phyloP scores from a whole-genome alignment of 202 grass and related monocot species.

The Zizania palustris region DNA sequence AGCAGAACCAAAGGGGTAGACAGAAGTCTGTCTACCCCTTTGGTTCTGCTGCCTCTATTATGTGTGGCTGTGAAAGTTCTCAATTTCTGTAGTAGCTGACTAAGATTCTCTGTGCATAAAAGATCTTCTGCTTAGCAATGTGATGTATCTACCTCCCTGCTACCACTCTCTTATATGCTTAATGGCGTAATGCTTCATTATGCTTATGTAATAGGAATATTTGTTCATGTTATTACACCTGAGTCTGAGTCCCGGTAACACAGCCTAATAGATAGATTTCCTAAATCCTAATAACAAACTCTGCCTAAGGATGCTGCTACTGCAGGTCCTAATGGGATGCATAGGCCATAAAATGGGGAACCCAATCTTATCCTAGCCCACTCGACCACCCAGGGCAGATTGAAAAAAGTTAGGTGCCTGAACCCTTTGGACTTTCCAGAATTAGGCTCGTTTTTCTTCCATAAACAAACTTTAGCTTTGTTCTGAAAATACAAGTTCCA shows the following conservation, averaged over 20 bases:
- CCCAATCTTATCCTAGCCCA: not conserved
- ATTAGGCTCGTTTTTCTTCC: not conserved
- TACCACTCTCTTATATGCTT: too few relatives aligned
- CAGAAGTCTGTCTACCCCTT: too few relatives aligned
- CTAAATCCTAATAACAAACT: not conserved
- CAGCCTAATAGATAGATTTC: not conserved
- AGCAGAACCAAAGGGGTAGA: not conserved
- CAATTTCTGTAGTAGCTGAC: too few relatives aligned
- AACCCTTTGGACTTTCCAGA: not conserved
- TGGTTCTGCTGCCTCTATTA: too few relatives aligned
- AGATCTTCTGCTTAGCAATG: too few relatives aligned
- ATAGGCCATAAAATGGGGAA: not conserved
- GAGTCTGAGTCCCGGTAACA: too few relatives aligned
- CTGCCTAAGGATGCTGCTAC: not conserved
- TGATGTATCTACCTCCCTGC: too few relatives aligned
- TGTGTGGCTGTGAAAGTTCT: too few relatives aligned
- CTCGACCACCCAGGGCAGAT: not conserved
- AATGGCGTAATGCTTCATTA: too few relatives aligned
- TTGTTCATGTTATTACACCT: too few relatives aligned
- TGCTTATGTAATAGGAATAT: too few relatives aligned
- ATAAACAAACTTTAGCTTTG: not conserved
- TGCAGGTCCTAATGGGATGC: not conserved
- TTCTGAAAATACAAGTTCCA: not conserved
- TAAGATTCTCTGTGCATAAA: too few relatives aligned
- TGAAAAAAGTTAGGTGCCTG: not conserved